Conservation (phyloP, 371 early-diverging fungal genomes). For the Funneliformis caledonium region DNA sequence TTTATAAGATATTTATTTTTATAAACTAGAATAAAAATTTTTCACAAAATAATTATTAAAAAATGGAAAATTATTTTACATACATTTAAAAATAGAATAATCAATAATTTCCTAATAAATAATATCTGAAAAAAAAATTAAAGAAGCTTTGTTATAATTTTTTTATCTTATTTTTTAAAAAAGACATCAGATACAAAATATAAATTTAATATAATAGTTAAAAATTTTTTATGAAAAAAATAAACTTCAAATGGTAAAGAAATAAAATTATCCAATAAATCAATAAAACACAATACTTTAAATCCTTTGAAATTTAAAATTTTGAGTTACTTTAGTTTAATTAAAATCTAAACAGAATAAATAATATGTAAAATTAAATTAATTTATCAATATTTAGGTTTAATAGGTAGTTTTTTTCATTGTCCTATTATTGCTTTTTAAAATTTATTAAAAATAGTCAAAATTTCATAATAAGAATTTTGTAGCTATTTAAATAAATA, state of each 20-base stretch:
- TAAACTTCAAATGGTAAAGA: conserved; percentile 12
- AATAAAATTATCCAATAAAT: conserved; percentile 30
- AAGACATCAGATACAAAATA: conserved; percentile 3
- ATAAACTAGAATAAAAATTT: conserved; percentile 14
- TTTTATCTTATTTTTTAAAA: background rate
- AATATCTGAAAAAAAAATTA: conserved; percentile 23
- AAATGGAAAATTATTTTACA: background rate
- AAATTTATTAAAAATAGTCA: background rate
- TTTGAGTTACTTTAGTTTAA: background rate
- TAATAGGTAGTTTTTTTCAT: background rate
- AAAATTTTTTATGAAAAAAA: background rate
- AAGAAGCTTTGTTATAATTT: conserved; percentile 17
- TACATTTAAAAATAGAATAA: conserved; percentile 6
- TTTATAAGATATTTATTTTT: background rate
- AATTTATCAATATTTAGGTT: background rate
- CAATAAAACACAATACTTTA: background rate
- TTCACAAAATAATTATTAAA: conserved; percentile 29
- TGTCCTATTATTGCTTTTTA: background rate
- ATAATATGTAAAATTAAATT: background rate
- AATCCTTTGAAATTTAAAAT: background rate
- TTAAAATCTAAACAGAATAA: background rate
- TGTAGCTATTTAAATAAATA: conserved; percentile 6
- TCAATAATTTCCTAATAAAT: conserved; percentile 24
- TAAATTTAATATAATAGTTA: conserved; percentile 16
- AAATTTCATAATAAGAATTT: conserved; percentile 2